Evolutionary conservation across 192 early-diverging fungal species (phyloP), one percentile per base, ranked within the genome.

Genomic region (Gigaspora rosea): DNA sequence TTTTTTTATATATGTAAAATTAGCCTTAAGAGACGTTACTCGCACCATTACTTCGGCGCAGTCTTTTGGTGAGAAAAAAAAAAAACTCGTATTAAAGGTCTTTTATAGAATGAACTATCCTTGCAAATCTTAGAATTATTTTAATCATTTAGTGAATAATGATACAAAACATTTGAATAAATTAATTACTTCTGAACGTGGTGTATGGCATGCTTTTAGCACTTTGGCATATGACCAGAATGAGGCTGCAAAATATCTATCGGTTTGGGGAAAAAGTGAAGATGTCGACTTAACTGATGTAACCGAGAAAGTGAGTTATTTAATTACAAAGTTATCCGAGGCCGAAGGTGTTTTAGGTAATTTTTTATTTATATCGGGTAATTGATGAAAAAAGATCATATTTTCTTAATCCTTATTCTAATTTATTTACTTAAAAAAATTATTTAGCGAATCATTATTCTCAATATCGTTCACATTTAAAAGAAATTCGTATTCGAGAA

Each of bases 201-300:
- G 22, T 20, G 59, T 75, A 15, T 64, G 73, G 36, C 47, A 51
- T 50, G 11, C 35, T 62, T 22, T 75, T 20, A 75, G 16, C 20
- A 75, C 9, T 49, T 63, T 20, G 59, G 18, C 73, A 20, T 50
- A 47, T 64, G 73, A 75, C 4, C 73, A 75, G 18, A 63, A 18
- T 18, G 73, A 75, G 22, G 18, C 73, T 8, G n/a, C 73, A 75
- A 75, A 75, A 20, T 63, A 50, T 35, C 36, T 75, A 36, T 8
- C 41, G 8, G 59, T 57, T 47, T 75, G 73, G 73, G 73, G 73
- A 20, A 75, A 63, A 64, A 75, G 73, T 63, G 73, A 75, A 75
- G 73, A 16, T 22, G 36, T 4, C 8, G 73, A 75, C 36, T 75
- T 75, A 57, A 49, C 27, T 47, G 73, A 75, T 49, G 35, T 75